Evolutionary conservation across 2,329 filamentous ascomycete species (phyloP), one percentile per base, ranked within the genome.

Genomic region (Xylaria sp.): DNA sequence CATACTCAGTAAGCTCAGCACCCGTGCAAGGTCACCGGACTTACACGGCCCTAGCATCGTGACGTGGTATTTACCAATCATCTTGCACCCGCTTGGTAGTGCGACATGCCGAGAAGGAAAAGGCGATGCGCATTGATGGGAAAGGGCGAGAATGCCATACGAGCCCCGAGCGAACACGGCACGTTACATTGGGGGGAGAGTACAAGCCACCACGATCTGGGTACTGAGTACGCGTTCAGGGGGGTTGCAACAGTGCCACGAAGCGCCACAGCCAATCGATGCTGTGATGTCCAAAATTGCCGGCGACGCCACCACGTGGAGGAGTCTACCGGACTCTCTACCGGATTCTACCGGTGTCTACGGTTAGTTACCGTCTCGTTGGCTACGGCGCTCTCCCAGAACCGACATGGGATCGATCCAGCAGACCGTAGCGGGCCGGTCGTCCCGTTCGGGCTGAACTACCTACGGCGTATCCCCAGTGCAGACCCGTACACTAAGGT

Each of bases 161-260:
- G 47, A 50, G 25, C 45, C 22, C 45, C 29, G 4, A 45, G 42
- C n/a, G 9, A 45, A 49, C 17, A 17, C 29, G 47, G n/a, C 47
- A 54, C 33, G 31, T 39, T 39, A 54, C 50, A 54, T 54, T 13
- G 45, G 20, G n/a, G 11, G 25, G 38, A 17, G 15, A 36, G 53
- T 62, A 65, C 62, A 61, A n/a, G 65, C 65, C 65, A 65, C 54
- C 65, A 65, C 54, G n/a, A 62, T 68, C 51, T 47, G 13, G 5
- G 47, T 17, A 29, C n/a, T 13, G 22, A 22, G 27, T 15, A 27
- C n/a, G 10, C 10, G n/a, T 44, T 36, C 20, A 15, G 45, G 45
- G 36, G 31, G 36, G 13, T 10, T 49, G 58, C 58, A 36, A 47
- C 44, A 45, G 53, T 39, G 53, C 45, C 47, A 58, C 54, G n/a